phyloP scores from a whole-genome alignment of 139 green algal species.

The Nannochloris sp. region DNA sequence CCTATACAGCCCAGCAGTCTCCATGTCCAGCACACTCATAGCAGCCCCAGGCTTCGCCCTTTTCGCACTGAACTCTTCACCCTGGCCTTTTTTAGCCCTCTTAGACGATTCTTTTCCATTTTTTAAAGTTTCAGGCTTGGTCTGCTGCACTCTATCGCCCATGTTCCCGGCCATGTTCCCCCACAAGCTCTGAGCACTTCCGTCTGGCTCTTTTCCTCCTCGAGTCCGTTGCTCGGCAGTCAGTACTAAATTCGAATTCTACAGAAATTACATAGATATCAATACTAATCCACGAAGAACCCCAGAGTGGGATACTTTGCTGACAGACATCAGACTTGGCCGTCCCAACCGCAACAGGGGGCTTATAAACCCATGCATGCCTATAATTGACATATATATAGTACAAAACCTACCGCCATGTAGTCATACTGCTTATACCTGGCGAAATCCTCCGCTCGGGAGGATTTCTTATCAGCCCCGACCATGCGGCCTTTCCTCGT shows the following conservation, averaged over 20 bases:
- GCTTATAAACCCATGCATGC: no score
- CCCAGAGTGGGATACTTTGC: no score
- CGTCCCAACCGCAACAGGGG: no score
- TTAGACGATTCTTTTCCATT: conserved; percentile 44
- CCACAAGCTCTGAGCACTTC: conserved; percentile 80
- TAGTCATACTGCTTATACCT: conserved; percentile 96
- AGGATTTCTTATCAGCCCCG: neutral
- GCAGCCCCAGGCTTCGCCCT: conserved; percentile 9
- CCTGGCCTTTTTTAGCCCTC: conserved; percentile 50
- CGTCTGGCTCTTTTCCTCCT: conserved; percentile 75
- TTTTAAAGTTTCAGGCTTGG: conserved; percentile 50
- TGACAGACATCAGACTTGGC: no score
- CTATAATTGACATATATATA: neutral
- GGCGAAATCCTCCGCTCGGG: conserved; percentile 51
- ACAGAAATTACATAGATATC: conserved; percentile 2
- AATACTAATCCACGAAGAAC: no score
- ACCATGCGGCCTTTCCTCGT: neutral
- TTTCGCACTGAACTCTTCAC: conserved; percentile 23
- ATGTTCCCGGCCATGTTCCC: conserved; percentile 75
- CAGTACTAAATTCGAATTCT: conserved; percentile 96
- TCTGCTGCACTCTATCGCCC: conserved; percentile 72
- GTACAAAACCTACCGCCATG: conserved; percentile 56
- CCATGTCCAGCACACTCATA: conserved; percentile 67
- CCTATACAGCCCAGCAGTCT: conserved; percentile 59
- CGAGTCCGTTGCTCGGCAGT: conserved; percentile 73